phyloP scores from a whole-genome alignment of 2,329 filamentous ascomycete genomes.

The Colletotrichum tropicale region DNA sequence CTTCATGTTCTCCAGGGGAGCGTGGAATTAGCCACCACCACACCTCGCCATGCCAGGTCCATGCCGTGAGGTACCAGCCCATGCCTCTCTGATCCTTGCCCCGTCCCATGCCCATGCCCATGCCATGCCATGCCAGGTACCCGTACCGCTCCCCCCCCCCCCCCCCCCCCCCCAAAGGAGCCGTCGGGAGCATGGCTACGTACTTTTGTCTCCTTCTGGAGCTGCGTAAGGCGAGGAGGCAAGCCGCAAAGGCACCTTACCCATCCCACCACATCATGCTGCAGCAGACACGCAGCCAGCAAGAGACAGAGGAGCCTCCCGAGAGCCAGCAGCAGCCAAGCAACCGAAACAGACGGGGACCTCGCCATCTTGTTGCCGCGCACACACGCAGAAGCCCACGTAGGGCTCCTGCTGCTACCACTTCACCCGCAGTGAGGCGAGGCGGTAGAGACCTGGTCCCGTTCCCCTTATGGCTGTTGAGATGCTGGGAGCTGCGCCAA shows the following conservation, averaged over 20 bases:
- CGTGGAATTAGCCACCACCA: constrained; percentile 10
- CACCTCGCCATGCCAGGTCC: not conserved
- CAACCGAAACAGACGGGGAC: not conserved
- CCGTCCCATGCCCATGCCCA: constrained; percentile 11
- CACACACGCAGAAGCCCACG: not conserved
- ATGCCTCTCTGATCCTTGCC: constrained; percentile 7
- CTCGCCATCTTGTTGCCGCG: not conserved
- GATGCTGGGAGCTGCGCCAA: not conserved
- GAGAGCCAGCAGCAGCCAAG: not conserved
- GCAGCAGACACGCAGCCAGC: not conserved
- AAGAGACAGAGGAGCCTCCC: not conserved
- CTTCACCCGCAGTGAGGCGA: not conserved
- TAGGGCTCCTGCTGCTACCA: not conserved
- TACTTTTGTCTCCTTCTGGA: not conserved
- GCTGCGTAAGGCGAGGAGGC: not conserved
- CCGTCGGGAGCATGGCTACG: not conserved
- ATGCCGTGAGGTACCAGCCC: constrained; percentile 1
- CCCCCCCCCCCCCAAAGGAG: not conserved
- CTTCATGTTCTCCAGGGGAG: constrained; percentile 11
- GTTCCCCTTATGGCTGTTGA: not conserved
- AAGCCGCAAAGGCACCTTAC: not conserved
- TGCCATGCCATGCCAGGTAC: constrained; percentile 18
- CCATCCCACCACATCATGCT: not conserved
- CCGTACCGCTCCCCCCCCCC: constrained; percentile 2
- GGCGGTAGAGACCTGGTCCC: not conserved